Evolutionary conservation across 371 early-diverging fungal species (phyloP).

Genomic region (Batrachochytrium dendrobatidis): DNA sequence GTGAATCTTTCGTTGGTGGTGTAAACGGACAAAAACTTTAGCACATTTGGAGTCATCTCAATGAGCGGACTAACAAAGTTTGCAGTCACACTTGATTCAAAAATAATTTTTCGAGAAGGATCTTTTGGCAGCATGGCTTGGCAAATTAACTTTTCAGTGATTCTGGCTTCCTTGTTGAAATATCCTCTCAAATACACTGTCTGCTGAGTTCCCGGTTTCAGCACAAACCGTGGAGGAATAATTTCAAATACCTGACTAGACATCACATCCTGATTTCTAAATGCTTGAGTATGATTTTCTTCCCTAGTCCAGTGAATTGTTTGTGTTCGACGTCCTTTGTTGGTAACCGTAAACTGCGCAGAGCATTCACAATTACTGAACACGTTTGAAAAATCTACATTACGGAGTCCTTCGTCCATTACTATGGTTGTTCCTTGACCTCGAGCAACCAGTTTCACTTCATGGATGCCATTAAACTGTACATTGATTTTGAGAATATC

Average conservation of each 20-base stretch:
- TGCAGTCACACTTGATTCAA: conserved; percentile 31
- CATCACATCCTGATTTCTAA: not conserved
- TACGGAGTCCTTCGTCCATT: conserved; percentile 33
- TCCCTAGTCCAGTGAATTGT: conserved; percentile 35
- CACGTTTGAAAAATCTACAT: conserved; percentile 40
- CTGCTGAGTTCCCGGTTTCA: conserved; percentile 38
- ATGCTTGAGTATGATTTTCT: conserved; percentile 16
- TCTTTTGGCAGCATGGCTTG: conserved; percentile 44
- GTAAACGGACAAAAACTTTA: conserved; percentile 35
- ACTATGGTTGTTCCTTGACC: conserved; percentile 46
- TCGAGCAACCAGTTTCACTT: conserved; percentile 40
- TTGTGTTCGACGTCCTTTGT: conserved; percentile 43
- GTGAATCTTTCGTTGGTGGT: conserved; percentile 29
- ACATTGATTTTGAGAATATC: conserved; percentile 40
- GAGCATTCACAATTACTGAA: conserved; percentile 41
- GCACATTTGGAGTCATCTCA: conserved; percentile 21
- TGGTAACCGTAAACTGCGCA: conserved; percentile 32
- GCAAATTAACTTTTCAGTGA: conserved; percentile 35
- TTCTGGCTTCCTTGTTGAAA: conserved; percentile 21
- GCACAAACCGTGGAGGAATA: conserved; percentile 35
- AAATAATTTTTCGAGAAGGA: conserved; percentile 30
- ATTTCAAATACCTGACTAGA: conserved; percentile 30
- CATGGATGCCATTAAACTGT: conserved; percentile 31
- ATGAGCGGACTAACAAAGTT: conserved; percentile 46
- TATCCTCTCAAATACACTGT: conserved; percentile 35